A percentile compares a stretch with the other conserved stretches of the same genome.
Evolutionary conservation across 2,329 filamentous ascomycete genomes (phyloP).

Genomic region (Xylaria sp.): DNA sequence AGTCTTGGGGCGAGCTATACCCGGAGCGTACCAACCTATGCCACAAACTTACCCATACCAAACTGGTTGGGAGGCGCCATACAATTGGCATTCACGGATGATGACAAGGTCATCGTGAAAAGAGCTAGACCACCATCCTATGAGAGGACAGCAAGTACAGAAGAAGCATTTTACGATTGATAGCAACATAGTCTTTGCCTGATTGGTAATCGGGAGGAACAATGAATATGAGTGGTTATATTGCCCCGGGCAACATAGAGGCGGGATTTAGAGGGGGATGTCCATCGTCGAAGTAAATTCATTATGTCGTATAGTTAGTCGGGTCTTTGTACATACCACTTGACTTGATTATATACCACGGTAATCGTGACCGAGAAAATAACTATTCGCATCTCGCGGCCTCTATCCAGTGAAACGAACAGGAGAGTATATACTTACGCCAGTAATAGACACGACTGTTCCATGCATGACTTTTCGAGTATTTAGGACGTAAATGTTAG

Average conservation of each 20-base stretch:
- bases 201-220: neutral
- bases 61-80: slow-evolving; percentile 1
- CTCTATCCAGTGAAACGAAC: neutral
- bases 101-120: neutral
- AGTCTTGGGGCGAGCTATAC: slow-evolving; percentile 13
- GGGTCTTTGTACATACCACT: slow-evolving; percentile 7
- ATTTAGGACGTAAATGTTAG: too few relatives aligned
- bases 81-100: neutral
- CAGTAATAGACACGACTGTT: neutral
- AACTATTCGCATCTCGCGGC: neutral
- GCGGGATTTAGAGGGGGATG: neutral
- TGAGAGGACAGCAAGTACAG: neutral
- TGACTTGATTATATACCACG: neutral
- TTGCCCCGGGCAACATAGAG: slow-evolving; percentile 19
- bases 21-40: neutral
- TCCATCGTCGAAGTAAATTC: neutral
- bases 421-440: neutral
- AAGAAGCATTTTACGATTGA: neutral
- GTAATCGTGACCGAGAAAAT: neutral
- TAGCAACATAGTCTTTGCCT: neutral
- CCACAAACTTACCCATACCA: neutral
- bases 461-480: too few relatives aligned
- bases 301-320: slow-evolving; percentile 6
- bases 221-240: slow-evolving; percentile 10
- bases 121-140: neutral